These are phyloP conservation scores for Catunica adiposa DNA, from an alignment of 2,329 filamentous ascomycete species.

Conservation along the genomic window DNA sequence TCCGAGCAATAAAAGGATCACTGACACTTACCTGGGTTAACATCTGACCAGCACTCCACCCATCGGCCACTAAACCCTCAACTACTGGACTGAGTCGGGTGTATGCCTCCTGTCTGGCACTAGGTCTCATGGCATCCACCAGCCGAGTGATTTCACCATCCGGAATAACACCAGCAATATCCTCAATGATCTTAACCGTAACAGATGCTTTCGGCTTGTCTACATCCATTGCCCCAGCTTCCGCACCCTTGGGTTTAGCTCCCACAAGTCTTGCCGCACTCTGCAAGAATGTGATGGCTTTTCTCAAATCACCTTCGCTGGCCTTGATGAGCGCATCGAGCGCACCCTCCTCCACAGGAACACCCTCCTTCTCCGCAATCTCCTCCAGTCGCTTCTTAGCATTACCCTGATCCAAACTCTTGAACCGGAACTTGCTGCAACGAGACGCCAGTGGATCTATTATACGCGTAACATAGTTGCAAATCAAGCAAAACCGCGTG, in stretches of 20 bases:
- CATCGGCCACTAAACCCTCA: slow-evolving; percentile 83
- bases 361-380: slow-evolving; percentile 66
- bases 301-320: slow-evolving; percentile 84
- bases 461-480: slow-evolving; percentile 96
- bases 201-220: slow-evolving; percentile 37
- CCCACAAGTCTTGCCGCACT: slow-evolving; percentile 82
- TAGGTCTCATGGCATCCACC: slow-evolving; percentile 59
- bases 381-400: slow-evolving; percentile 62
- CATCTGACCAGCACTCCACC: slow-evolving; percentile 88
- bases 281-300: slow-evolving; percentile 91
- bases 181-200: slow-evolving; percentile 68
- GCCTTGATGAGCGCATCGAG: slow-evolving; percentile 71
- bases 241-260: slow-evolving; percentile 34
- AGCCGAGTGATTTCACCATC: slow-evolving; percentile 53
- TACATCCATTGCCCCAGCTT: slow-evolving; percentile 45
- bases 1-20: slow-evolving; percentile 2
- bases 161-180: slow-evolving; percentile 92
- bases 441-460: slow-evolving; percentile 88
- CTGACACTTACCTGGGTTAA: slow-evolving; percentile 48
- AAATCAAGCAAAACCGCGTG: slow-evolving; percentile 91
- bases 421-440: slow-evolving; percentile 96
- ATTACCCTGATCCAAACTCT: slow-evolving; percentile 77
- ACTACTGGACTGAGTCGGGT: slow-evolving; percentile 61
- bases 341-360: slow-evolving; percentile 61
- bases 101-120: slow-evolving; percentile 48